Conservation (phyloP, 441 rosid genomes). For the Aquilaria agallochum region DNA sequence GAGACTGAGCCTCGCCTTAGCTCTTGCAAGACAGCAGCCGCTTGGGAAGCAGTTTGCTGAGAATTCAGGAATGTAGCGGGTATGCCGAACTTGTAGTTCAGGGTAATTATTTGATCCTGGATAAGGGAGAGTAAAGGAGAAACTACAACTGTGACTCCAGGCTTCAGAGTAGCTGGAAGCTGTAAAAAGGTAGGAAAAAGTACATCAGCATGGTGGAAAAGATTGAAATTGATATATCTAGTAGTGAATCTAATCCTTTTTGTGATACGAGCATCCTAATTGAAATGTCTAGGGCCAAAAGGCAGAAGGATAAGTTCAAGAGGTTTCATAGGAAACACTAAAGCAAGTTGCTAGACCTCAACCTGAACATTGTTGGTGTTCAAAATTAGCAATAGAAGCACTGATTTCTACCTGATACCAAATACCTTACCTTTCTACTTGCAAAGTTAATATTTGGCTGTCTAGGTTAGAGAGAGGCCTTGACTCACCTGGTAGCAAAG, state of each 20-base stretch:
- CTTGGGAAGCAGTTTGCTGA: constrained; percentile 84
- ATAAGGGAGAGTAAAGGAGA: constrained; percentile 91
- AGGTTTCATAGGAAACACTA: no score
- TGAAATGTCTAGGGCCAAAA: no score
- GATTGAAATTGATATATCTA: neutral
- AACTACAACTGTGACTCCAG: constrained; percentile 86
- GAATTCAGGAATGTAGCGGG: constrained; percentile 89
- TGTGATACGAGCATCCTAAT: no score
- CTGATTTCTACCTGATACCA: no score
- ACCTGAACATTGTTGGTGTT: no score
- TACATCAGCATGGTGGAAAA: constrained; percentile 10
- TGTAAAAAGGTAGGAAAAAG: constrained; percentile 23
- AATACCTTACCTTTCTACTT: neutral
- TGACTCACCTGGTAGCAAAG: constrained; percentile 81
- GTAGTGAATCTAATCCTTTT: neutral
- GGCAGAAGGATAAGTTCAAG: no score
- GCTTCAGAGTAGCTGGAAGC: constrained; percentile 90
- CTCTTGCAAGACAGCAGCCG: constrained; percentile 75
- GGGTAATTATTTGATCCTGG: constrained; percentile 87
- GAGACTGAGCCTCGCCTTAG: constrained; percentile 54
- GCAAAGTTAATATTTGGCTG: neutral
- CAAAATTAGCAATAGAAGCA: no score
- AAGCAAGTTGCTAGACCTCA: no score
- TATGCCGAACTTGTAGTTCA: constrained; percentile 80
- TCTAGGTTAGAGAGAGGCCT: constrained; percentile 14